Conservation (phyloP, 768 basidiomycete species). For the Mycena indigotica region DNA sequence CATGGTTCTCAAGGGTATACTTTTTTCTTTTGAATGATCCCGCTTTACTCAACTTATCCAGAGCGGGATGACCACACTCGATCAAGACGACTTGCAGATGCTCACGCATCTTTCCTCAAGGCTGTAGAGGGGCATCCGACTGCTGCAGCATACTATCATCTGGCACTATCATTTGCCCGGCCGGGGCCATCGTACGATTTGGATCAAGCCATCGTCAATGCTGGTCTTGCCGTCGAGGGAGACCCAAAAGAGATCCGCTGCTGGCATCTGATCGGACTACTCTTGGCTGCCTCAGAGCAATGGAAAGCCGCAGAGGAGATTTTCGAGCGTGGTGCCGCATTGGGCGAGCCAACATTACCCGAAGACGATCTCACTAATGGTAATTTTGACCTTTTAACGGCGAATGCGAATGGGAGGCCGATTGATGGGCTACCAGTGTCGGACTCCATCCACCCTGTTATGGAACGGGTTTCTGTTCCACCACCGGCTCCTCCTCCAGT, state of each 20-base stretch:
- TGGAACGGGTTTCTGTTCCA: slow-evolving; percentile 15
- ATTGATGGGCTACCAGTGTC: slow-evolving; percentile 18
- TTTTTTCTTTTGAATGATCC: background rate
- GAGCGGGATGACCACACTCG: slow-evolving; percentile 70
- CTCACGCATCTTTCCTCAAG: slow-evolving; percentile 51
- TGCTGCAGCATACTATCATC: slow-evolving; percentile 70
- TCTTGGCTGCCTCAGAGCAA: slow-evolving; percentile 77
- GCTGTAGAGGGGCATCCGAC: slow-evolving; percentile 54
- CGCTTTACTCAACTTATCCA: slow-evolving; percentile 28
- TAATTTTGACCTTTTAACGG: slow-evolving; percentile 14
- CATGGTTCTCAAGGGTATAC: slow-evolving; percentile 70
- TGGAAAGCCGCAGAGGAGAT: slow-evolving; percentile 79
- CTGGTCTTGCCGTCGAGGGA: slow-evolving; percentile 72
- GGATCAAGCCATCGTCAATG: slow-evolving; percentile 64
- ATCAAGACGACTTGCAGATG: slow-evolving; percentile 55
- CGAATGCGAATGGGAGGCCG: slow-evolving; percentile 21
- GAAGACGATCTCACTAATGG: slow-evolving; percentile 19
- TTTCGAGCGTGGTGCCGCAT: slow-evolving; percentile 71
- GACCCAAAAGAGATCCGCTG: slow-evolving; percentile 66
- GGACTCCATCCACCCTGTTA: slow-evolving; percentile 6
- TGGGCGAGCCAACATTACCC: slow-evolving; percentile 51
- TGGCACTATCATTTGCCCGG: slow-evolving; percentile 74
- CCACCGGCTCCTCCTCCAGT: slow-evolving; percentile 8
- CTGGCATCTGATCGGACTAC: slow-evolving; percentile 89
- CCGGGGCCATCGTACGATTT: slow-evolving; percentile 67